phyloP scores from a whole-genome alignment of 768 basidiomycete species.

The Pleurotus tuber-regium region DNA sequence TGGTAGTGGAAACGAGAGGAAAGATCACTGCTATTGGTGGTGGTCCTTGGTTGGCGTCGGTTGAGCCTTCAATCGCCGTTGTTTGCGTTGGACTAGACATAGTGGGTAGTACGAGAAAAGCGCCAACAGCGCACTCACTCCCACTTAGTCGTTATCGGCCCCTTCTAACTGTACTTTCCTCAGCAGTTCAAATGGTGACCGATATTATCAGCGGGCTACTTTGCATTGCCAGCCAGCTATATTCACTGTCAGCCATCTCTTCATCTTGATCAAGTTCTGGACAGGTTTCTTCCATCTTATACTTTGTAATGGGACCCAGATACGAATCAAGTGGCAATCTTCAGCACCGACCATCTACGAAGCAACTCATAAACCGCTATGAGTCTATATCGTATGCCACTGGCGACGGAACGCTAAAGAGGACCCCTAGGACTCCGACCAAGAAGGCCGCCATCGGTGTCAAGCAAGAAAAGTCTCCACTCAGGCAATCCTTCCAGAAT shows the following conservation, averaged over 20 bases:
- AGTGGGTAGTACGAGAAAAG: no score
- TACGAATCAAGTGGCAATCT: background rate
- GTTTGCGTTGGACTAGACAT: background rate
- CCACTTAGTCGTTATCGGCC: no score
- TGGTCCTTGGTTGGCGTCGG: background rate
- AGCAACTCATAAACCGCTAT: conserved; percentile 50
- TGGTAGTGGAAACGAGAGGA: background rate
- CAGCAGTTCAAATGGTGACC: no score
- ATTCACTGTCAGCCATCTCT: no score
- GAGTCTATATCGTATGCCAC: conserved; percentile 38
- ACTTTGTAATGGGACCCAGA: background rate
- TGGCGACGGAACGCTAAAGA: conserved; percentile 12
- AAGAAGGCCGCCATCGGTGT: conserved; percentile 12
- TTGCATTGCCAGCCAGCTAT: no score
- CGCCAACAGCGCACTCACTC: no score
- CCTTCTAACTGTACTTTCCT: no score
- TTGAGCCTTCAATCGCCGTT: background rate
- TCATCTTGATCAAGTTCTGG: no score
- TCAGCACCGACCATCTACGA: conserved; percentile 36
- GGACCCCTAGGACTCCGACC: conserved; percentile 5
- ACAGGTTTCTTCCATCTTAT: no score
- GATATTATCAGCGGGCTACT: no score
- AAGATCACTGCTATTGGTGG: background rate
- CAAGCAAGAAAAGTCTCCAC: conserved; percentile 51
- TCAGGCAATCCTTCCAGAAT: conserved; percentile 64